Evolutionary conservation across 768 basidiomycete species (phyloP).

Genomic region (Hericium alpestre): DNA sequence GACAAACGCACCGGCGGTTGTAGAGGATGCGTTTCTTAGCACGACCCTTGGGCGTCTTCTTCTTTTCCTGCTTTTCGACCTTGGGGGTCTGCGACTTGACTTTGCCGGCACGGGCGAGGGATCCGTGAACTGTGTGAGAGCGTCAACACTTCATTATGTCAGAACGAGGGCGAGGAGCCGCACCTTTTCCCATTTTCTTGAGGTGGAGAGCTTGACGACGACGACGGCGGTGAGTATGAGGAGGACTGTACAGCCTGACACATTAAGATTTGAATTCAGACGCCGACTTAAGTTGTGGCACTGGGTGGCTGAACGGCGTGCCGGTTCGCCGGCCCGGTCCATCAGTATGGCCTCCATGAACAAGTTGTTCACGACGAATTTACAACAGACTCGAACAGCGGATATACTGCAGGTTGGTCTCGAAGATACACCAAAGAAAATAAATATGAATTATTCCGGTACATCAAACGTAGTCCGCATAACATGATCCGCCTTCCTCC

Average conservation of each 20-base stretch:
- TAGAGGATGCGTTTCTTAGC: constrained; percentile 94
- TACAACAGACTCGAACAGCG: too few species aligned
- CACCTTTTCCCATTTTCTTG: constrained; percentile 18
- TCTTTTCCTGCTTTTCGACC: constrained; percentile 98
- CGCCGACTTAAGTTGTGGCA: background rate
- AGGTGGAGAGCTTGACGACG: constrained; percentile 6
- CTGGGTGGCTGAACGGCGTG: background rate
- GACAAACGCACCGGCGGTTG: constrained; percentile 70
- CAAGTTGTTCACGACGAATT: too few species aligned
- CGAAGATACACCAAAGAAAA: background rate
- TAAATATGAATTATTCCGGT: constrained; percentile 13
- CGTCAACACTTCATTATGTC: background rate
- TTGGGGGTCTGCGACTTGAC: constrained; percentile 98
- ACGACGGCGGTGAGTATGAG: background rate
- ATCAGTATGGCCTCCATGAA: too few species aligned
- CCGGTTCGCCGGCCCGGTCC: background rate
- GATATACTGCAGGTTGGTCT: background rate
- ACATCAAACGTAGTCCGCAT: constrained; percentile 55
- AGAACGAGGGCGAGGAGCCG: background rate
- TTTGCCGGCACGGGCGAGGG: constrained; percentile 98
- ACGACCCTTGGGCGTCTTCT: constrained; percentile 94
- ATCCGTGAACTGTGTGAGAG: constrained; percentile 74
- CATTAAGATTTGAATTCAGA: constrained; percentile 1
- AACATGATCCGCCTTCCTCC: constrained; percentile 70
- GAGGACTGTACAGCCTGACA: background rate